phyloP scores from a whole-genome alignment of 2,329 filamentous ascomycete genomes.

The Aureobasidium sp. region DNA sequence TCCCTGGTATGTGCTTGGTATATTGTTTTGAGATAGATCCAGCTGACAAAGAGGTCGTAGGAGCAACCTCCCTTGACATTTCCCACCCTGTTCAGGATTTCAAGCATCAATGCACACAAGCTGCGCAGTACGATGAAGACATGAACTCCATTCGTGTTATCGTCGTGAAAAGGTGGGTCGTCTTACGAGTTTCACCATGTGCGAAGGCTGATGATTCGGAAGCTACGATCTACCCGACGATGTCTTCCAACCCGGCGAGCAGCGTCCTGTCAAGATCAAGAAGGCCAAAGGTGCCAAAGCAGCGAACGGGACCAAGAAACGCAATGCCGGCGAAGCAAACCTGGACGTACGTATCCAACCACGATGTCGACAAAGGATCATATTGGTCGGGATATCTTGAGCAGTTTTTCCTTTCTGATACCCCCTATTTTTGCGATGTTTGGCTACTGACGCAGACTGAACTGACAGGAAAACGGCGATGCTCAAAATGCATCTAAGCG shows the following conservation, averaged over 20 bases:
- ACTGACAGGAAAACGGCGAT: slow-evolving; percentile 7
- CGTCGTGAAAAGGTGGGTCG: slow-evolving; percentile 75
- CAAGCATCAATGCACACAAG: slow-evolving; percentile 70
- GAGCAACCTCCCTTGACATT: slow-evolving; percentile 65
- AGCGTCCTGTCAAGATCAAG: slow-evolving; percentile 36
- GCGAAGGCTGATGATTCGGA: slow-evolving; percentile 23
- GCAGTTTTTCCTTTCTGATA: not conserved
- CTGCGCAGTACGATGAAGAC: slow-evolving; percentile 68
- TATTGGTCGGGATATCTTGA: not conserved
- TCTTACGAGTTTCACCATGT: slow-evolving; percentile 18
- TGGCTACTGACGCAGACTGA: slow-evolving; percentile 10
- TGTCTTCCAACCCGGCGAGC: slow-evolving; percentile 75
- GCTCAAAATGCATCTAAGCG: slow-evolving; percentile 11
- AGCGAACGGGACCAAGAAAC: slow-evolving; percentile 32
- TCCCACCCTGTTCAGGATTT: slow-evolving; percentile 80
- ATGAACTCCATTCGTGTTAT: slow-evolving; percentile 73
- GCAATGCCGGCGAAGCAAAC: slow-evolving; percentile 38
- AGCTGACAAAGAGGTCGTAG: slow-evolving; percentile 36
- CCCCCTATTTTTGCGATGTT: not conserved
- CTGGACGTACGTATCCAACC: slow-evolving; percentile 38
- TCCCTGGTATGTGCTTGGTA: slow-evolving; percentile 53
- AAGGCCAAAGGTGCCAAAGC: slow-evolving; percentile 30
- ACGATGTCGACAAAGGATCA: not conserved
- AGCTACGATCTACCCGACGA: slow-evolving; percentile 86
- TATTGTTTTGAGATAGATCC: not conserved